Evolutionary conservation across 129 eudicot genomes (phyloP).

Genomic region (Tanacetum coccineum): DNA sequence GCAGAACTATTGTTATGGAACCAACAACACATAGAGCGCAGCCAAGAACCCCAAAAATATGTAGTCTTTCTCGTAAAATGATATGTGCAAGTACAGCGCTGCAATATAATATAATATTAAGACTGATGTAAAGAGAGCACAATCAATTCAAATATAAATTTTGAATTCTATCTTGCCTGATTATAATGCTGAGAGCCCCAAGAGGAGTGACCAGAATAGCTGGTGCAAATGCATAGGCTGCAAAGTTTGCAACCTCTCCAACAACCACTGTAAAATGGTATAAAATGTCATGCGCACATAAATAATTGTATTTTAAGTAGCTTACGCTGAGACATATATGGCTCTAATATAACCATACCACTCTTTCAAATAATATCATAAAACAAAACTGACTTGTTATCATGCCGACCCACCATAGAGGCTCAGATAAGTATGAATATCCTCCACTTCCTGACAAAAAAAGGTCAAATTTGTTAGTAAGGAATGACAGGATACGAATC

Average conservation of each 20-base stretch:
- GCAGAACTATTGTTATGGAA: constrained; percentile 80
- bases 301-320: background rate
- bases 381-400: constrained; percentile 73
- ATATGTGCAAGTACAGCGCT: constrained; percentile 95
- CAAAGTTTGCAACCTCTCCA: constrained; percentile 94
- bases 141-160: background rate
- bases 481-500: background rate
- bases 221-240: constrained; percentile 97
- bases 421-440: constrained; percentile 87
- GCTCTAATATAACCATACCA: background rate
- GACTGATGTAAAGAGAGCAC: constrained; percentile 1
- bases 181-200: constrained; percentile 93
- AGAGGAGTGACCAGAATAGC: constrained; percentile 95
- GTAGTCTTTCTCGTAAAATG: constrained; percentile 73
- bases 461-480: constrained; percentile 7
- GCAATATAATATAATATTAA: constrained; percentile 24
- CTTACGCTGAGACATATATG: background rate
- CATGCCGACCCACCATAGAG: constrained; percentile 98
- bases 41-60: constrained; percentile 87
- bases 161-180: constrained; percentile 53
- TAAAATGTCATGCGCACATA: constrained; percentile 4
- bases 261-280: constrained; percentile 66
- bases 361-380: background rate
- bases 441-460: constrained; percentile 77
- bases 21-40: constrained; percentile 95